phyloP scores from a whole-genome alignment of 2,329 filamentous ascomycete species.

The Aspergillus flavus region DNA sequence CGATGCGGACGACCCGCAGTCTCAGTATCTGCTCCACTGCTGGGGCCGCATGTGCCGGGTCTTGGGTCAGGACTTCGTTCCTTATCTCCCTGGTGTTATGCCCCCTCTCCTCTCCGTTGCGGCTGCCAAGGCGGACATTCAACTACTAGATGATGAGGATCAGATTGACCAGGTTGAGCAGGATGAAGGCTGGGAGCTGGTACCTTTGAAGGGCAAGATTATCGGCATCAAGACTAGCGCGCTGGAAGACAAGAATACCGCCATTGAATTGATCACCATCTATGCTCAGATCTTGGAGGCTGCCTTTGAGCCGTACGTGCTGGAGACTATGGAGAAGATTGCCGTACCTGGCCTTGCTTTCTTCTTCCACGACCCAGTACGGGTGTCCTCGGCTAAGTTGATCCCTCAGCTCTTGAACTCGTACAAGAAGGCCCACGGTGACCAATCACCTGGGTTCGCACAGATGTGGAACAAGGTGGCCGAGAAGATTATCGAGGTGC shows the following conservation, averaged over 20 bases:
- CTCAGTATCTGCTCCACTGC: conserved; percentile 96
- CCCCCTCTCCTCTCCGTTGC: conserved; percentile 88
- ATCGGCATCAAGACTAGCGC: conserved; percentile 97
- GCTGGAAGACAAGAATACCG: conserved; percentile 98
- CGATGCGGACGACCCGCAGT: conserved; percentile 92
- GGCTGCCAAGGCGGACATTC: conserved; percentile 94
- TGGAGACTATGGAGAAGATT: conserved; percentile 94
- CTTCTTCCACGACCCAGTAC: conserved; percentile 98
- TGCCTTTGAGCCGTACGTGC: conserved; percentile 87
- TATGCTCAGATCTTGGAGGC: conserved; percentile 96
- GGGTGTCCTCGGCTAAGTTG: conserved; percentile 91
- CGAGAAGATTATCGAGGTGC: conserved; percentile 88
- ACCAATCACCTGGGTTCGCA: conserved; percentile 75
- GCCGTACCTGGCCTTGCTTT: conserved; percentile 91
- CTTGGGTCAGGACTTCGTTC: conserved; percentile 84
- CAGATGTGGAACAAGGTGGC: conserved; percentile 83
- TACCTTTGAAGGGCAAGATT: conserved; percentile 95
- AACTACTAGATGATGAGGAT: conserved; percentile 91
- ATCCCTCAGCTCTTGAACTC: conserved; percentile 91
- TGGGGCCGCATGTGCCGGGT: conserved; percentile 99
- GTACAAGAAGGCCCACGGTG: conserved; percentile 88
- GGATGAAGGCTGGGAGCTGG: conserved; percentile 96
- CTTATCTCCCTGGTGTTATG: conserved; percentile 91
- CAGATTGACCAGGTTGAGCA: conserved; percentile 90
- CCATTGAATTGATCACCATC: conserved; percentile 96